Percentiles rank a stretch among this genome's conserved stretches.
Conservation (phyloP, 73 alveolate species). For the Stentor roeselii region DNA sequence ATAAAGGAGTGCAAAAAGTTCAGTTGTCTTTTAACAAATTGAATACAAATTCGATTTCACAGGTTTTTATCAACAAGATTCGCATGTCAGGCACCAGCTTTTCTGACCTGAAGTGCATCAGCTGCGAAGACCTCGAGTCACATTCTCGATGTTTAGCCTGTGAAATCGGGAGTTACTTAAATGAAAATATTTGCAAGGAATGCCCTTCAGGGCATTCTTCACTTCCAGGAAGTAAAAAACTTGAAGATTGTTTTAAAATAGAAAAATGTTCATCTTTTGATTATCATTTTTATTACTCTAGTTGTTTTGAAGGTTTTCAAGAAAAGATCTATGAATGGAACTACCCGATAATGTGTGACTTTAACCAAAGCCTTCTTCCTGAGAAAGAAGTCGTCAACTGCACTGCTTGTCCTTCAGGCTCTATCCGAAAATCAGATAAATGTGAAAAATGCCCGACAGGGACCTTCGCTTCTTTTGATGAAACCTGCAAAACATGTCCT, state of each 20-base stretch:
- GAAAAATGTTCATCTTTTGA: background rate
- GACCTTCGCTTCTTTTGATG: background rate
- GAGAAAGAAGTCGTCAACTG: background rate
- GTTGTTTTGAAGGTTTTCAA: background rate
- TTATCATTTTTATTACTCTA: background rate
- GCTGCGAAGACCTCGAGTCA: no score
- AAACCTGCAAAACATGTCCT: background rate
- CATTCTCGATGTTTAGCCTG: no score
- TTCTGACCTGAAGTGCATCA: no score
- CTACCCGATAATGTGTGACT: background rate
- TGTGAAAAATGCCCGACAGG: conserved; percentile 3
- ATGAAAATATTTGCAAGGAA: background rate
- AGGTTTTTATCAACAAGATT: background rate
- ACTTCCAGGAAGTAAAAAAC: background rate
- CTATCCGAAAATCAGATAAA: background rate
- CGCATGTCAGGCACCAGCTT: no score
- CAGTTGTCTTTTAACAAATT: background rate
- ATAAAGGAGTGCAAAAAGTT: background rate
- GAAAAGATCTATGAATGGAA: background rate
- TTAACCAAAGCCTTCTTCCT: background rate
- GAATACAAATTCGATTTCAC: background rate
- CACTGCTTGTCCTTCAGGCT: background rate
- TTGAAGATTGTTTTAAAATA: background rate
- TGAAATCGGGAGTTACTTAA: background rate
- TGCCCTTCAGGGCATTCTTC: background rate